These are phyloP conservation scores for Zalaria obscura DNA, from an alignment of 2,329 filamentous ascomycete species.

Conservation along the genomic window DNA sequence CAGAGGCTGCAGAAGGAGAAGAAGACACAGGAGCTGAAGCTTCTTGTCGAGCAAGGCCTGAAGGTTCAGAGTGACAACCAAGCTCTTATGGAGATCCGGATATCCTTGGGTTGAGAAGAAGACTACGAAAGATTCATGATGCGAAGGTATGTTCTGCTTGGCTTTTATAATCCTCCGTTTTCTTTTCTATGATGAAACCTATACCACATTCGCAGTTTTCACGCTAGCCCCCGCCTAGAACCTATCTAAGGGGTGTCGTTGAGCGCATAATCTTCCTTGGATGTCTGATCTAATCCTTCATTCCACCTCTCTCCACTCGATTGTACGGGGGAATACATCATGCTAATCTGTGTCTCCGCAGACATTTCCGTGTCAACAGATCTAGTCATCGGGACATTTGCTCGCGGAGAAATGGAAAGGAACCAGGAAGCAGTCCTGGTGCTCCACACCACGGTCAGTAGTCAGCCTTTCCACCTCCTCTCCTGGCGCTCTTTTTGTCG, in stretches of 20 bases:
- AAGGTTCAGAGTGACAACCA: neutral
- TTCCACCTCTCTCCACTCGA: neutral
- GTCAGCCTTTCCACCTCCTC: slow-evolving; percentile 20
- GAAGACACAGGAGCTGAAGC: neutral
- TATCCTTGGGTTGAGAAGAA: too few relatives aligned
- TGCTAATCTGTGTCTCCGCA: too few relatives aligned
- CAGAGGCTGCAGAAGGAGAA: neutral
- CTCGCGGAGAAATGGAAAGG: neutral
- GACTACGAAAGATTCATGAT: neutral
- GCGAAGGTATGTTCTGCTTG: neutral
- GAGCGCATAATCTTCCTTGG: slow-evolving; percentile 5
- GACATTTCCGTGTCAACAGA: too few relatives aligned
- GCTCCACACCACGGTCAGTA: slow-evolving; percentile 10
- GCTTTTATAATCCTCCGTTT: neutral
- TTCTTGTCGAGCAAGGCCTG: neutral
- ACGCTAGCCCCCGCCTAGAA: slow-evolving; percentile 3
- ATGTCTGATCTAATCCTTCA: slow-evolving; percentile 1
- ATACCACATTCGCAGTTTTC: slow-evolving; percentile 11
- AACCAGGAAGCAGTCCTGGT: neutral
- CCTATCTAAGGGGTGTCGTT: neutral
- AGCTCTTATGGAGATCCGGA: neutral
- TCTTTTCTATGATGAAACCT: slow-evolving; percentile 7
- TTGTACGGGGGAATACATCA: too few relatives aligned
- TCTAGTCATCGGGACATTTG: too few relatives aligned
- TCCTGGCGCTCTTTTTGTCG: slow-evolving; percentile 44